Conservation (phyloP, 495 filamentous ascomycete species). For the Xylaria nigripes region DNA sequence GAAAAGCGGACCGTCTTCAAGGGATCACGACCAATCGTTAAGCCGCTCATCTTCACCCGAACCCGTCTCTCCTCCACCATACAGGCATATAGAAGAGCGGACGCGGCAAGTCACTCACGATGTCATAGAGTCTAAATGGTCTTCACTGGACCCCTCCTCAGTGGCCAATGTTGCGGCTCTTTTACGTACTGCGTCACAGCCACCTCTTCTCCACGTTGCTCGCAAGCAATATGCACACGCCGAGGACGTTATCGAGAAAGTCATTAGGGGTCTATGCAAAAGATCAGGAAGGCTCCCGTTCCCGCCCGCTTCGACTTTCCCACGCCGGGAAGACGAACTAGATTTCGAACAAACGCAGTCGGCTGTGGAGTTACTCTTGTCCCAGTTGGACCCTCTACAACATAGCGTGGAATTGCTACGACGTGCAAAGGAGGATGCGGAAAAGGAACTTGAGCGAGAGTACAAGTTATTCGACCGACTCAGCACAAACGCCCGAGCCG, state of each 20-base stretch:
- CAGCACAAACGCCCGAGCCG: slow-evolving; percentile 32
- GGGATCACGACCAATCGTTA: slow-evolving; percentile 14
- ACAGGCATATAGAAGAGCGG: slow-evolving; percentile 33
- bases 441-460: slow-evolving; percentile 31
- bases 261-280: slow-evolving; percentile 5
- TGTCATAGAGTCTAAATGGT: slow-evolving; percentile 40
- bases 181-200: slow-evolving; percentile 29
- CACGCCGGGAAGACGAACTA: slow-evolving; percentile 32
- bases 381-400: slow-evolving; percentile 36
- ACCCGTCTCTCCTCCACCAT: slow-evolving; percentile 19
- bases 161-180: slow-evolving; percentile 30
- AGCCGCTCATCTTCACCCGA: slow-evolving; percentile 14
- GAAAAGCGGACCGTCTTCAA: slow-evolving; percentile 8
- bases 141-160: slow-evolving; percentile 30
- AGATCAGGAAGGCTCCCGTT: slow-evolving; percentile 23
- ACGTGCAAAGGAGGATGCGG: slow-evolving; percentile 33
- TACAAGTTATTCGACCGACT: slow-evolving; percentile 31
- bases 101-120: slow-evolving; percentile 34
- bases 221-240: slow-evolving; percentile 28
- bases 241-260: slow-evolving; percentile 21
- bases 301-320: slow-evolving; percentile 27
- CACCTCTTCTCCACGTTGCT: slow-evolving; percentile 34
- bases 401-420: slow-evolving; percentile 36
- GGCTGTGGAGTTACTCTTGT: slow-evolving; percentile 28
- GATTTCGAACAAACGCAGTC: slow-evolving; percentile 38